A percentile compares a stretch with the other conserved stretches of the same genome.
phyloP scores from a whole-genome alignment of 2,329 filamentous ascomycete species.

The Coniochaeta hoffmannii region DNA sequence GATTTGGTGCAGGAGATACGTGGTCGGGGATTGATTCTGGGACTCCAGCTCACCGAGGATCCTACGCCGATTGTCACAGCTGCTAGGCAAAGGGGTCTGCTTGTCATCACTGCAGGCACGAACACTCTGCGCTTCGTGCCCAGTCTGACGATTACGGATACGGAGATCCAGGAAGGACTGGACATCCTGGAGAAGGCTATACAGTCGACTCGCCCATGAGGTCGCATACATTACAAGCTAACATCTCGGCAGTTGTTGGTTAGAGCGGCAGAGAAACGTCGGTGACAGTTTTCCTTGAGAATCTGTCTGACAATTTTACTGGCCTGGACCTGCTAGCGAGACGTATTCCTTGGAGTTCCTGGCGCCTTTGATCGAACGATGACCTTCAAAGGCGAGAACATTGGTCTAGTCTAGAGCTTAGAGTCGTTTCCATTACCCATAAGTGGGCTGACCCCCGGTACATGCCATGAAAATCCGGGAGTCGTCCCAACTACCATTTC shows the following conservation, averaged over 20 bases:
- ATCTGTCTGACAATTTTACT: too few relatives aligned
- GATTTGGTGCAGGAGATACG: conserved; percentile 69
- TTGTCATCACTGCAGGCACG: conserved; percentile 87
- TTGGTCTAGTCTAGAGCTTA: neutral
- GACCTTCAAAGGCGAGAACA: neutral
- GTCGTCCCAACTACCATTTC: neutral
- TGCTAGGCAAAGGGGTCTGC: conserved; percentile 75
- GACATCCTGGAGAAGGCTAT: conserved; percentile 66
- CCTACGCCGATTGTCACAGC: conserved; percentile 71
- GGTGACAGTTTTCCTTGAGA: too few relatives aligned
- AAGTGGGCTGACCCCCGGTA: neutral
- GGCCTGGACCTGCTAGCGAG: too few relatives aligned
- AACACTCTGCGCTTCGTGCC: conserved; percentile 93
- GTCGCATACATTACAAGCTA: too few relatives aligned
- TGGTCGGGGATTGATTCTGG: conserved; percentile 78
- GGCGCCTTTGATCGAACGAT: neutral
- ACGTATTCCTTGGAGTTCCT: neutral
- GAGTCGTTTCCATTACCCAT: neutral
- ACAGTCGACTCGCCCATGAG: conserved; percentile 23
- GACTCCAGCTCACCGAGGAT: conserved; percentile 72
- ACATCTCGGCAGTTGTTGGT: neutral
- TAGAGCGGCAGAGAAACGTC: neutral
- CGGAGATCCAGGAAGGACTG: conserved; percentile 73
- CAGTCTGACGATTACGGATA: conserved; percentile 70
- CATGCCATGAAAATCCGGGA: neutral